These are phyloP conservation scores for Cercospora sp. DNA, from an alignment of 2,329 filamentous ascomycete species.

Conservation along the genomic window DNA sequence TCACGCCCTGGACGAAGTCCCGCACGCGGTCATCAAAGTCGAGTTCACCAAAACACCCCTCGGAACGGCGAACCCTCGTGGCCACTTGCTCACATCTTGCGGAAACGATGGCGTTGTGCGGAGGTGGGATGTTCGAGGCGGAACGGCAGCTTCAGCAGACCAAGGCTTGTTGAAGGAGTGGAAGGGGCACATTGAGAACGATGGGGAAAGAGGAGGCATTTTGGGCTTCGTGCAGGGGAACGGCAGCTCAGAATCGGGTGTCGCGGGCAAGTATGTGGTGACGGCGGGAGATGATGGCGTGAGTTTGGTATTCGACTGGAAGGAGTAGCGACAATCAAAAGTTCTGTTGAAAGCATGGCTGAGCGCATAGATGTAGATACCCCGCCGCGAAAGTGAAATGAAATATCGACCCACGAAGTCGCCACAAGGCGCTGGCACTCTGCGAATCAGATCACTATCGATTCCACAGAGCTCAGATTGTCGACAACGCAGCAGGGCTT, in stretches of 20 bases:
- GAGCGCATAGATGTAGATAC: neutral
- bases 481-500: neutral
- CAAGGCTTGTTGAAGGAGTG: conserved; percentile 80
- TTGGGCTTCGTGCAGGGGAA: conserved; percentile 84
- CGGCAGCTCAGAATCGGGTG: conserved; percentile 38
- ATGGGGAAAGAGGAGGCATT: conserved; percentile 77
- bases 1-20: conserved; percentile 68
- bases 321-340: neutral
- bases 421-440: neutral
- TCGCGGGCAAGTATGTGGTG: conserved; percentile 66
- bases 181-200: conserved; percentile 82
- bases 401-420: neutral
- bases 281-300: conserved; percentile 88
- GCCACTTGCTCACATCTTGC: conserved; percentile 76
- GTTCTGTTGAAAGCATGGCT: neutral
- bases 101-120: conserved; percentile 91
- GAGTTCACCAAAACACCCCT: conserved; percentile 67
- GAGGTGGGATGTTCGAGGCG: conserved; percentile 78
- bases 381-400: neutral
- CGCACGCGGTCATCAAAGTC: conserved; percentile 76
- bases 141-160: conserved; percentile 63
- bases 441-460: neutral
- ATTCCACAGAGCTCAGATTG: neutral
- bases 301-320: conserved; percentile 59
- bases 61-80: conserved; percentile 37